Evolutionary conservation across 164 flowering plant species (phyloP), one percentile per base, ranked within the genome.

Genomic region (Aristolochia californica): DNA sequence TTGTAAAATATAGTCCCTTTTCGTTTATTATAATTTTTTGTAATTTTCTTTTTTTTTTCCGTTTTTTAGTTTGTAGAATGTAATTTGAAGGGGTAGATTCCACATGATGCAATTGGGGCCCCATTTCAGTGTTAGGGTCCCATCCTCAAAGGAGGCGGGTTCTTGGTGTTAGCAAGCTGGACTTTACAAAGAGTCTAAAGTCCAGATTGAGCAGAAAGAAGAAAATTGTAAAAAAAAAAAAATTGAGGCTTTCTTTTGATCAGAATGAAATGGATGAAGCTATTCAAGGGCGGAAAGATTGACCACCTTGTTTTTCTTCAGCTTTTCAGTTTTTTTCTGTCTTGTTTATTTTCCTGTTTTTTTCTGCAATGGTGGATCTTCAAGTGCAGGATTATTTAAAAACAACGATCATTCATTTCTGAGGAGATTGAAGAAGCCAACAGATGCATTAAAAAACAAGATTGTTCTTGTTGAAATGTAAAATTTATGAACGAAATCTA

Each of bases 1-100:
- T 48, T 84, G 88, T 83, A 84, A 75, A 75, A 67, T 70, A 74
- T 73, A 60, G 80, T 72, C 59, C 65, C 30, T 45, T n/a, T 48
- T 28, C 7, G 3, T 7, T 28, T 28, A 12, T 34, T 7, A 3
- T 34, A n/a, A 5, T 34, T 34, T 34, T 7, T 34, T 34, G 0
- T 26, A 26, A 45, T 23, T 55, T 9, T 55, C 34, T 26, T 43
- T 53, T 18, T 55, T 9, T 49, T 25, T n/a, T 55, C 2, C 34
- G 48, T 60, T 80, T 77, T 72, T 65, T 67, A 66, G 75, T 73
- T 71, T 74, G 4, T 52, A 56, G 47, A 30, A 54, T 27, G 40
- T 34, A 27, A 28, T 54, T 71, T 34, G 11, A 17, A 22, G 23
- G 54, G 20, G 51, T n/a, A n/a, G 22, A 48, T 48, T 18, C 51